These are phyloP conservation scores for Candida incommunis DNA, from an alignment of 805 yeast species.

Conservation along the genomic window DNA sequence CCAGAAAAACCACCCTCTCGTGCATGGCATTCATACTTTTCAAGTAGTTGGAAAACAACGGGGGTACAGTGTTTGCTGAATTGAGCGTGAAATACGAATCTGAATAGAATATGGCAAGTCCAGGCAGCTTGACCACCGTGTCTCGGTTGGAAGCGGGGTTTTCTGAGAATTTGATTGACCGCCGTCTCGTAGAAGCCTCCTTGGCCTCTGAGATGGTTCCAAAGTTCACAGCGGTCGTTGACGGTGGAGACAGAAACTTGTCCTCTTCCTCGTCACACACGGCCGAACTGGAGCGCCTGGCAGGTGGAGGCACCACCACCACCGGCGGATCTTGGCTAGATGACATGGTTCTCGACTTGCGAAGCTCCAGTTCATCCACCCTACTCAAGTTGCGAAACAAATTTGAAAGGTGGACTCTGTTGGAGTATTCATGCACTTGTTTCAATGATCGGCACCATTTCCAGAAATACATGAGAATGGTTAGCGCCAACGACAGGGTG, in stretches of 20 bases:
- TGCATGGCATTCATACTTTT: constrained; percentile 1
- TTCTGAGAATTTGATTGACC: background rate
- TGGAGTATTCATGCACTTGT: background rate
- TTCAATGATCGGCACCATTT: background rate
- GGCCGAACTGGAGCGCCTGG: too few relatives aligned
- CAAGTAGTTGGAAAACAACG: background rate
- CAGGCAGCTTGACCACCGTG: background rate
- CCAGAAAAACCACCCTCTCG: background rate
- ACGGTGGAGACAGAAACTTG: too few relatives aligned
- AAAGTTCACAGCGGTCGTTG: too few relatives aligned
- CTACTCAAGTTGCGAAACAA: background rate
- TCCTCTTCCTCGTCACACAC: too few relatives aligned
- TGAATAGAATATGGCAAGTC: background rate
- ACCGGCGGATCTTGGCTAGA: background rate
- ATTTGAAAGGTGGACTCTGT: background rate
- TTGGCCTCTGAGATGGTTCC: too few relatives aligned
- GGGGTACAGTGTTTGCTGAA: background rate
- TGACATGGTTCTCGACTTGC: background rate
- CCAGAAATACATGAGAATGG: constrained; percentile 1
- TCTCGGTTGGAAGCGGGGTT: background rate
- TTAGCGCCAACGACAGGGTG: constrained; percentile 18
- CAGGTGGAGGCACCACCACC: background rate
- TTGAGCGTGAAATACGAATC: background rate
- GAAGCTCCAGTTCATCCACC: background rate
- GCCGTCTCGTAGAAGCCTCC: background rate